Conservation (phyloP, 2,329 filamentous ascomycete species). For the Tympanopsis confertula region DNA sequence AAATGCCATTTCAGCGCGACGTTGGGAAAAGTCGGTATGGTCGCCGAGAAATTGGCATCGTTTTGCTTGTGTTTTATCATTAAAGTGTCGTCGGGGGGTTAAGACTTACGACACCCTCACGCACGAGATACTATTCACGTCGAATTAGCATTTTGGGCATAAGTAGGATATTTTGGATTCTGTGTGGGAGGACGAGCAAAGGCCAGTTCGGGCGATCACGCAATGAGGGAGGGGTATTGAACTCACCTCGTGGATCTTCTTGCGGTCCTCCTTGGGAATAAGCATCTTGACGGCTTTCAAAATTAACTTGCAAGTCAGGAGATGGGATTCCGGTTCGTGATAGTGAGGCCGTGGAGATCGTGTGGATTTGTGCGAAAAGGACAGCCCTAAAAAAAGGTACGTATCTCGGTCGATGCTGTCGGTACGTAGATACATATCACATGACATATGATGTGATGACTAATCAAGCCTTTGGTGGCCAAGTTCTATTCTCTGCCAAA, state of each 20-base stretch:
- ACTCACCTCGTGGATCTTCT: conserved; percentile 85
- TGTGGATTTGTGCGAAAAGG: not conserved
- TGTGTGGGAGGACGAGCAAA: not conserved
- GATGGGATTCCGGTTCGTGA: too few species aligned
- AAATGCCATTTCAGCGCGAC: too few species aligned
- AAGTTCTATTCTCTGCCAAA: too few species aligned
- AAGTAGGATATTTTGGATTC: not conserved
- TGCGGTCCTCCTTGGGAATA: conserved; percentile 99
- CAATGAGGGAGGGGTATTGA: conserved; percentile 20
- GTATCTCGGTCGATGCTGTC: too few species aligned
- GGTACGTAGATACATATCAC: too few species aligned
- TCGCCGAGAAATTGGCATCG: too few species aligned
- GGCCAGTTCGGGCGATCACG: conserved; percentile 3
- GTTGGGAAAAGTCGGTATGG: too few species aligned
- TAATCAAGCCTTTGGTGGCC: too few species aligned
- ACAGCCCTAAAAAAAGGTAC: too few species aligned
- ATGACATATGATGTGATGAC: too few species aligned
- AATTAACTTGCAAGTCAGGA: too few species aligned
- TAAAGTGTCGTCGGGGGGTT: not conserved
- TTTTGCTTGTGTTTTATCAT: not conserved
- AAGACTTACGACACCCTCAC: conserved; percentile 50
- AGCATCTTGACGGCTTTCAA: conserved; percentile 46
- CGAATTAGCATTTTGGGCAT: conserved; percentile 1
- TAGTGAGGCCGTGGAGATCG: not conserved
- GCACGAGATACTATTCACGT: too few species aligned